phyloP scores from a whole-genome alignment of 257 asterid genomes.

The Solanum rostratum region DNA sequence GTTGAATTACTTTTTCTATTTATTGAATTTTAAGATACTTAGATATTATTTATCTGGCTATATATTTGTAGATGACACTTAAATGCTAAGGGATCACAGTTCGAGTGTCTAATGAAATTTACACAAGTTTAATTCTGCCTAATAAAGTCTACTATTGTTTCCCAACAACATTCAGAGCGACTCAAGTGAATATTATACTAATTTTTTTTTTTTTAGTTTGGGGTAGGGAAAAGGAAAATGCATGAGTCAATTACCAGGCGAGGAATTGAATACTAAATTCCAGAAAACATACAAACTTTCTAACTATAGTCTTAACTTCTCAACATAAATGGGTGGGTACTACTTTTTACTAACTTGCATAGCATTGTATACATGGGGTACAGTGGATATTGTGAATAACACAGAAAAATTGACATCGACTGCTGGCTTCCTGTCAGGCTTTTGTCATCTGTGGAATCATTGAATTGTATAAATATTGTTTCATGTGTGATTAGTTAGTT shows the following conservation, averaged over 20 bases:
- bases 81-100: not conserved
- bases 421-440: too few relatives aligned
- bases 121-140: not conserved
- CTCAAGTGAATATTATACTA: not conserved
- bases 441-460: not conserved
- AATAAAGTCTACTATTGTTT: not conserved
- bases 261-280: too few relatives aligned
- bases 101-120: not conserved
- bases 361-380: too few relatives aligned
- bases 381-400: too few relatives aligned
- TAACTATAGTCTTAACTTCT: not conserved
- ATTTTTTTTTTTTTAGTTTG: too few relatives aligned
- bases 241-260: too few relatives aligned
- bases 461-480: not conserved
- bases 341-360: too few relatives aligned
- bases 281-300: not conserved
- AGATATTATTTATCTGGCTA: not conserved
- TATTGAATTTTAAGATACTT: not conserved
- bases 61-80: not conserved
- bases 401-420: too few relatives aligned
- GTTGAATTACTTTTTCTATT: not conserved
- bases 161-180: not conserved
- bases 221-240: too few relatives aligned
- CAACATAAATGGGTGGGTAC: not conserved
- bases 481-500: too few relatives aligned